phyloP scores from a whole-genome alignment of 1,284 basidiomycete genomes.

The Chalciporus sp. region DNA sequence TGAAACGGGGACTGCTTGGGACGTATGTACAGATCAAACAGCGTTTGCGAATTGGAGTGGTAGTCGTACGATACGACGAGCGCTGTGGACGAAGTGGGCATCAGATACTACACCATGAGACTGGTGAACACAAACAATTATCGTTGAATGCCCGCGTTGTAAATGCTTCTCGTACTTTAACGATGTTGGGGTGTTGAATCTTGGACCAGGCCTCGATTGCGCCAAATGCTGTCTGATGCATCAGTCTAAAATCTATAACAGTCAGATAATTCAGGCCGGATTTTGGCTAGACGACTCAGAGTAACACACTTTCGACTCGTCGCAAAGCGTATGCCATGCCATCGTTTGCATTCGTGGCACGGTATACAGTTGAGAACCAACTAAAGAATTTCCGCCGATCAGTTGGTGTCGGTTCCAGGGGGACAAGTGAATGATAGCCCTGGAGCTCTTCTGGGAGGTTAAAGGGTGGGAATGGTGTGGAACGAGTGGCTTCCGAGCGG shows the following conservation, averaged over 20 bases:
- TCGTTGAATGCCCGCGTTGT: constrained; percentile 94
- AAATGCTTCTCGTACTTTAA: constrained; percentile 90
- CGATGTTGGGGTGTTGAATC: constrained; percentile 86
- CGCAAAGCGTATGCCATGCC: constrained; percentile 81
- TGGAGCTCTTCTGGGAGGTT: constrained; percentile 87
- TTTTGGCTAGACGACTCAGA: neutral
- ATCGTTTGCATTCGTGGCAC: constrained; percentile 79
- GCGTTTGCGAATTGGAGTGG: constrained; percentile 83
- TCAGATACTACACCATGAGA: constrained; percentile 10
- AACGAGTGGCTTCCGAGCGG: constrained; percentile 76
- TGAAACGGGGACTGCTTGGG: constrained; percentile 47
- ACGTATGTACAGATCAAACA: constrained; percentile 73
- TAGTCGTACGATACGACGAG: constrained; percentile 94
- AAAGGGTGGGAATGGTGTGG: constrained; percentile 46
- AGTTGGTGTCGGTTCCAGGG: constrained; percentile 61
- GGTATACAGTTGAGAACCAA: constrained; percentile 83
- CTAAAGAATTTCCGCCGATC: constrained; percentile 74
- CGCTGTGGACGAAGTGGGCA: constrained; percentile 50
- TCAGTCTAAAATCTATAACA: constrained; percentile 77
- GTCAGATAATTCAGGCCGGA: constrained; percentile 9
- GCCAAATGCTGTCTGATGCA: constrained; percentile 80
- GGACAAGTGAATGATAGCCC: constrained; percentile 88
- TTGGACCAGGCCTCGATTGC: constrained; percentile 88
- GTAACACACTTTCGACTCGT: constrained; percentile 79
- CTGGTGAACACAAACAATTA: constrained; percentile 65